Conservation (phyloP, 202 grass and related monocot species). For the Dendrocalamus latiflorus region DNA sequence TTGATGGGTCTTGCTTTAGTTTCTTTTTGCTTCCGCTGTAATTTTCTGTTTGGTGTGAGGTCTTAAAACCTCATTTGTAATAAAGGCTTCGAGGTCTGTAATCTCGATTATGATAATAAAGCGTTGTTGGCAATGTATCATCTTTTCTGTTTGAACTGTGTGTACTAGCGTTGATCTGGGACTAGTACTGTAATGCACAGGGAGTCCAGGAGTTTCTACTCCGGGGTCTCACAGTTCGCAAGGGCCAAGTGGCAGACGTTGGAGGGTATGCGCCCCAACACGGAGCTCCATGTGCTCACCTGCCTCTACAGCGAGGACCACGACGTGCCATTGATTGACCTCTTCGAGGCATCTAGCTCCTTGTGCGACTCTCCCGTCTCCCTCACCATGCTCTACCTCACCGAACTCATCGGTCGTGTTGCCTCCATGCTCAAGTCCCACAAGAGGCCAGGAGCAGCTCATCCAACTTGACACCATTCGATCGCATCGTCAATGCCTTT, state of each 20-base stretch:
- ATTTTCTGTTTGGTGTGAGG: too few relatives aligned
- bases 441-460: background rate
- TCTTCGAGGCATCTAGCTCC: conserved; percentile 32
- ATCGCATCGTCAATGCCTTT: conserved; percentile 64
- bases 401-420: conserved; percentile 48
- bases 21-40: too few relatives aligned
- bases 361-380: conserved; percentile 34
- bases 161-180: too few relatives aligned
- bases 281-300: conserved; percentile 46
- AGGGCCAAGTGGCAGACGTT: conserved; percentile 38
- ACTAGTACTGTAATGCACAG: too few relatives aligned
- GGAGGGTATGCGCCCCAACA: conserved; percentile 21
- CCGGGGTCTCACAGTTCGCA: too few relatives aligned
- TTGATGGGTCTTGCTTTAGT: too few relatives aligned
- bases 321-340: conserved; percentile 51
- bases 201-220: too few relatives aligned
- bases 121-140: too few relatives aligned
- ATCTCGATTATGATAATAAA: too few relatives aligned
- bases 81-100: too few relatives aligned
- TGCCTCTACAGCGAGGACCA: conserved; percentile 76
- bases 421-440: conserved; percentile 50
- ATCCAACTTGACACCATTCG: conserved; percentile 8
- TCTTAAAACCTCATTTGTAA: too few relatives aligned
- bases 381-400: conserved; percentile 63
- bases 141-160: too few relatives aligned